Evolutionary conservation across 129 eudicot genomes (phyloP), one percentile per base, ranked within the genome.

Genomic region (Flaveria trinervia): DNA sequence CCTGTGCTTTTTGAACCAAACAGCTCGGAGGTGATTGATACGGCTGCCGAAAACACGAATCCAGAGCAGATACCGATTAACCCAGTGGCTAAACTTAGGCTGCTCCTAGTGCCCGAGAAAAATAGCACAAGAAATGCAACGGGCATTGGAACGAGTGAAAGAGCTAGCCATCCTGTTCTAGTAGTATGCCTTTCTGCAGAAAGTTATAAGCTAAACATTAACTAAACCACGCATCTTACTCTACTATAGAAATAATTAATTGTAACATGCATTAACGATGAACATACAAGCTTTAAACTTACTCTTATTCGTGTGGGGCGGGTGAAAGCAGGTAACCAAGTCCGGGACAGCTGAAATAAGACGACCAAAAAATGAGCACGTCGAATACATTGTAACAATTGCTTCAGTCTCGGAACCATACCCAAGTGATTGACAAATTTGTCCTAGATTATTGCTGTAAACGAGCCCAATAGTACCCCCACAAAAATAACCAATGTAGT

Each of bases 301-400:
- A 88, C 90, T 77, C 12, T 44, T 54, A 85, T 72, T 86, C 26
- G 13, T 67, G 13, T 56, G 48, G 1, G 43, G 41, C 1, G 64
- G 25, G 56, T 67, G 46, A 56, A 65, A 80, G 71, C 76, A 74
- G 44, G 55, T 30, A 20, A 74, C 54, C 75, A 85, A 83, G 76
- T 90, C 96, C 0, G 96, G 96, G 10, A 80, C 69, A 30, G 91
- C 88, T 0, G 96, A 84, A 60, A 90, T 82, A 69, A 90, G 82
- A 26, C 96, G 89, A 3, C 96, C 96, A 66, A 90, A 88, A 83
- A 88, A 90, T 6, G 96, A 90, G 82, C 85, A 88, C 2, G 89
- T 77, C 9, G 96, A 88, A 70, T 90, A 90, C 57, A 90, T 76
- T 1, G 91, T 77, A 28, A 88, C 85, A 60, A 88, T 73, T 14